Base-by-base conservation (phyloP, 2,329 filamentous ascomycete species). In the Calonectria hawksworthii region DNA sequence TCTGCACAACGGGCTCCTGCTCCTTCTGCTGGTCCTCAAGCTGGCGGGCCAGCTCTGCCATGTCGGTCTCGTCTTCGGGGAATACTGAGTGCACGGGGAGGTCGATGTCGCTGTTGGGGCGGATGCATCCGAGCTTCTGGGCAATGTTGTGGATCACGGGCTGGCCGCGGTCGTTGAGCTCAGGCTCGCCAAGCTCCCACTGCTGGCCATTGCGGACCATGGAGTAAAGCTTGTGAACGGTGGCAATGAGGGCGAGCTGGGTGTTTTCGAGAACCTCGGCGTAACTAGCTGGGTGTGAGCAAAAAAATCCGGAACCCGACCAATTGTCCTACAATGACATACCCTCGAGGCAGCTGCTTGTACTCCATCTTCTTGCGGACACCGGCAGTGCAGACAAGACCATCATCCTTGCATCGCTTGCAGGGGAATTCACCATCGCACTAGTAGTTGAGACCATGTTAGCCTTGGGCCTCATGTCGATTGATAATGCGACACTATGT, bases 341-440 rank as follows among this genome's bases (percentile, higher is more conserved):
- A 92, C 88, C 91, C 91, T 86, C 89, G 85, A 14, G 92, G 91
- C 61, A 93, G 83, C 83, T 93, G 91, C 86, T 93, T 93, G 83
- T 92, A 93, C 80, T 93, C 91, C n/a, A 91, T 91, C 89, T 93
- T 93, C 81, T 93, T 93, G 75, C 92, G 86, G 18, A 90, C 89
- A 10, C 91, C 91, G 21, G 91, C 91, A 10, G 90, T 92, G 84
- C 92, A 93, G 26, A 93, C 90, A 10, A 92, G 86, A 21, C 91
- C 91, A 75, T 93, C 92, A 78, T 93, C 91, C 83, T 92, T 93
- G 83, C 92, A 93, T 79, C 92, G 86, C 84, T 93, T 93, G 83
- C 92, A 93, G 13, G 91, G 91, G 72, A 92, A 92, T 80, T 93
- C 91, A 75, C 91, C 91, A 77, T 93, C 91, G 80, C 91, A 93